Evolutionary conservation across 2,329 filamentous ascomycete genomes (phyloP).

Genomic region (Trichoderma afroharzianum): DNA sequence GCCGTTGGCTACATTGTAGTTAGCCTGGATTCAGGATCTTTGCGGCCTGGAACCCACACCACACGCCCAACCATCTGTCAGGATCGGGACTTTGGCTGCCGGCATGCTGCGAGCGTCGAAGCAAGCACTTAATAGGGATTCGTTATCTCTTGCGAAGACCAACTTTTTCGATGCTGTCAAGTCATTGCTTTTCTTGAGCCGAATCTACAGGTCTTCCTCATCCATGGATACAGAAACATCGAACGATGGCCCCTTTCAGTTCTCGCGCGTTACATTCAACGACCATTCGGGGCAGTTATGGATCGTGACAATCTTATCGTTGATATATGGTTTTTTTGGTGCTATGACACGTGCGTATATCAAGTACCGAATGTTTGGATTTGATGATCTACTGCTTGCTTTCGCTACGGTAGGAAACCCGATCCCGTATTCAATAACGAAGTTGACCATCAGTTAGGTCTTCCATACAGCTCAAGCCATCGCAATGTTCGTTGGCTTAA

Average conservation of each 20-base stretch:
- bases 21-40: neutral
- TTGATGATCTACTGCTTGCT: neutral
- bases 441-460: neutral
- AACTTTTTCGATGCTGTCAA: neutral
- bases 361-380: neutral
- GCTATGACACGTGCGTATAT: neutral
- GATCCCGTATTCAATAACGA: neutral
- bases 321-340: neutral
- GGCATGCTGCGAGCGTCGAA: neutral
- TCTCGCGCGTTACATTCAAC: neutral
- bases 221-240: neutral
- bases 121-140: neutral
- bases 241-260: neutral
- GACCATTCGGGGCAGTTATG: neutral
- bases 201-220: neutral
- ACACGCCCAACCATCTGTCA: neutral
- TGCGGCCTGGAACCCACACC: neutral
- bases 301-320: neutral
- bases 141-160: neutral
- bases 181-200: no score
- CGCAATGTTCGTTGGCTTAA: neutral
- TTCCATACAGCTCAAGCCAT: neutral
- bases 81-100: neutral
- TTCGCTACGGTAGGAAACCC: neutral
- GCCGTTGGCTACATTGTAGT: neutral